Evolutionary conservation across 208 protist species (phyloP).

Genomic region (Leishmania tropica): DNA sequence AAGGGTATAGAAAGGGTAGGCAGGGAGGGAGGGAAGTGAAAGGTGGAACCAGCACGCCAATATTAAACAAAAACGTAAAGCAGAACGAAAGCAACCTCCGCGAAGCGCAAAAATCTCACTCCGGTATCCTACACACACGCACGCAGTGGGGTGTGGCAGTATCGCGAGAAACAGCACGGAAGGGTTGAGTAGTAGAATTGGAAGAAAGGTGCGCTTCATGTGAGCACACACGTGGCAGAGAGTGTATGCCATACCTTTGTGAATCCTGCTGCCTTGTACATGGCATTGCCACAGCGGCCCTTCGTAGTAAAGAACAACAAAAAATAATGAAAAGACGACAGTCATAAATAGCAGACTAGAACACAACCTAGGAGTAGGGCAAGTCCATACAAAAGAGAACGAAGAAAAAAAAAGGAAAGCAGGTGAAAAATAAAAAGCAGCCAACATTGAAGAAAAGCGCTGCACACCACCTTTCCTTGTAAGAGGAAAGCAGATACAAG

Average conservation of each 20-base stretch:
- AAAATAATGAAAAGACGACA: not conserved
- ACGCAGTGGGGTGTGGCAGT: not conserved
- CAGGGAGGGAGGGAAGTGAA: not conserved
- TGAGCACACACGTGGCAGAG: constrained; percentile 4
- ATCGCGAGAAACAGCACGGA: not conserved
- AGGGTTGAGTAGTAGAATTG: not conserved
- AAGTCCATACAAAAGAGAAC: constrained; percentile 1
- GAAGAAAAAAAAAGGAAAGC: constrained; percentile 8
- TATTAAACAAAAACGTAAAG: not conserved
- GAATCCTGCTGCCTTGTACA: not conserved
- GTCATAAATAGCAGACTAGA: not conserved
- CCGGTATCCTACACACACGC: not conserved
- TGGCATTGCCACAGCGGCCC: not conserved
- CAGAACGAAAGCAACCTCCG: not conserved
- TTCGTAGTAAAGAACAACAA: too few relatives aligned
- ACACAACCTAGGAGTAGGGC: not conserved
- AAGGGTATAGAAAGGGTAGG: not conserved
- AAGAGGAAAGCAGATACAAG: constrained; percentile 11
- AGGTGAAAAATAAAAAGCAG: not conserved
- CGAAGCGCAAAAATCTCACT: not conserved
- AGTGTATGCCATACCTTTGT: constrained; percentile 11
- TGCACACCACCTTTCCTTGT: not conserved
- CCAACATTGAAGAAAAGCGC: not conserved
- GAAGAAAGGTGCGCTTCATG: not conserved
- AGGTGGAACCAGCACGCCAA: not conserved